These are phyloP conservation scores for Pinguiococcus pyrenoidosus DNA, from an alignment of 108 stramenopile genomes.

Conservation along the genomic window DNA sequence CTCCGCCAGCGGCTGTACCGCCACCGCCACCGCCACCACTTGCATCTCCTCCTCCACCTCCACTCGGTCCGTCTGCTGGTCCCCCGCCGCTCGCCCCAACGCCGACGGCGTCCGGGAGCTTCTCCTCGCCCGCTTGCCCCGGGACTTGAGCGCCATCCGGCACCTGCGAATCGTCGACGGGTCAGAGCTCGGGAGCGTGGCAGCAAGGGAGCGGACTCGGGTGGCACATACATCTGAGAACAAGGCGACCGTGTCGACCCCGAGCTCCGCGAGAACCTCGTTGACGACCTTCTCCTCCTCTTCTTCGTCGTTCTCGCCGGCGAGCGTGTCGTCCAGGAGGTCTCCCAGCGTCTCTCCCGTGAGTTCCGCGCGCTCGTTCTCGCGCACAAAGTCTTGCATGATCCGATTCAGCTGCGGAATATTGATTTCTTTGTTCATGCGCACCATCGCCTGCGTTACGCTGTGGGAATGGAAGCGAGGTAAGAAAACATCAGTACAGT, in stretches of 20 bases:
- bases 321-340: slow-evolving; percentile 79
- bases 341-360: slow-evolving; percentile 95
- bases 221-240: background rate
- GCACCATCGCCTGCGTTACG: background rate
- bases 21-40: slow-evolving; percentile 12
- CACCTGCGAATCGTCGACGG: too few relatives aligned
- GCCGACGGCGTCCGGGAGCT: background rate
- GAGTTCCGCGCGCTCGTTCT: slow-evolving; percentile 83
- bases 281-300: slow-evolving; percentile 68
- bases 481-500: background rate
- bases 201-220: background rate
- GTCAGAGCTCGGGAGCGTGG: too few relatives aligned
- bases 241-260: too few relatives aligned
- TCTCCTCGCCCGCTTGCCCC: too few relatives aligned
- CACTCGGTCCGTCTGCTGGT: too few relatives aligned
- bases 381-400: slow-evolving; percentile 87
- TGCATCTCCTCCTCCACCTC: slow-evolving; percentile 13
- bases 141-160: too few relatives aligned
- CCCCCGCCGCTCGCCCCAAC: too few relatives aligned
- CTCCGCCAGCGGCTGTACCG: slow-evolving; percentile 6
- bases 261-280: slow-evolving; percentile 39
- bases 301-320: slow-evolving; percentile 70
- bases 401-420: slow-evolving; percentile 81
- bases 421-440: slow-evolving; percentile 28
- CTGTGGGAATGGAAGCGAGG: background rate